Conservation (phyloP, 1,284 basidiomycete genomes). For the Marasmius sp. region DNA sequence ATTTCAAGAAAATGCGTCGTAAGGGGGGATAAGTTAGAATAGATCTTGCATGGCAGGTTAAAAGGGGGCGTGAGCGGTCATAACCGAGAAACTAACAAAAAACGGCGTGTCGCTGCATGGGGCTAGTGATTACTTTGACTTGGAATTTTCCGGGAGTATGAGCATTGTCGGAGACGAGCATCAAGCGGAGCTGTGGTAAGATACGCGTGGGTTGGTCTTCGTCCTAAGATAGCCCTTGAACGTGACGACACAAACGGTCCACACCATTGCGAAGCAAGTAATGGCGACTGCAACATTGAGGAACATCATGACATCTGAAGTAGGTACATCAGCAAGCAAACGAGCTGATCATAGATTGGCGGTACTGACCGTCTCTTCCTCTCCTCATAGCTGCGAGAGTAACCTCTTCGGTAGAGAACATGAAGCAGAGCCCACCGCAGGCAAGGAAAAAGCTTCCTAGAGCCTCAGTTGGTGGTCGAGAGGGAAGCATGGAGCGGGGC, state of each 20-base stretch:
- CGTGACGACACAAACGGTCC: conserved; percentile 70
- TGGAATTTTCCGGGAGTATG: neutral
- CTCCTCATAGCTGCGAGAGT: conserved; percentile 90
- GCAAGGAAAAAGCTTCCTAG: conserved; percentile 86
- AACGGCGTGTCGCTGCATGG: too few relatives aligned
- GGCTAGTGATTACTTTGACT: neutral
- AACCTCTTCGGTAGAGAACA: conserved; percentile 90
- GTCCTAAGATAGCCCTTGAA: conserved; percentile 80
- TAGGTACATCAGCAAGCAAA: conserved; percentile 1
- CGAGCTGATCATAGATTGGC: neutral
- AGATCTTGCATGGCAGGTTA: neutral
- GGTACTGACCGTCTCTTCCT: conserved; percentile 75
- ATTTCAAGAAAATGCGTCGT: neutral
- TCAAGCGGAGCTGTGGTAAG: conserved; percentile 47
- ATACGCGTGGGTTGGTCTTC: conserved; percentile 38
- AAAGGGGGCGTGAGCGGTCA: neutral
- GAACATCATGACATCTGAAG: conserved; percentile 81
- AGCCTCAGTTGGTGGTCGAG: conserved; percentile 93
- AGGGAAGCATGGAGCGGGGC: conserved; percentile 76
- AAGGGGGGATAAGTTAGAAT: conserved; percentile 2
- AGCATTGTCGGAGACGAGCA: neutral
- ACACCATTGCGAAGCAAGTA: conserved; percentile 82
- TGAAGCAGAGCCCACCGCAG: conserved; percentile 88
- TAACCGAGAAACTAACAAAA: neutral
- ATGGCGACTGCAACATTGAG: conserved; percentile 78